Percentiles rank a stretch among this genome's conserved stretches.
These are phyloP conservation scores for Aspergillus melleus DNA, from an alignment of 2,329 filamentous ascomycete species.

Conservation along the genomic window DNA sequence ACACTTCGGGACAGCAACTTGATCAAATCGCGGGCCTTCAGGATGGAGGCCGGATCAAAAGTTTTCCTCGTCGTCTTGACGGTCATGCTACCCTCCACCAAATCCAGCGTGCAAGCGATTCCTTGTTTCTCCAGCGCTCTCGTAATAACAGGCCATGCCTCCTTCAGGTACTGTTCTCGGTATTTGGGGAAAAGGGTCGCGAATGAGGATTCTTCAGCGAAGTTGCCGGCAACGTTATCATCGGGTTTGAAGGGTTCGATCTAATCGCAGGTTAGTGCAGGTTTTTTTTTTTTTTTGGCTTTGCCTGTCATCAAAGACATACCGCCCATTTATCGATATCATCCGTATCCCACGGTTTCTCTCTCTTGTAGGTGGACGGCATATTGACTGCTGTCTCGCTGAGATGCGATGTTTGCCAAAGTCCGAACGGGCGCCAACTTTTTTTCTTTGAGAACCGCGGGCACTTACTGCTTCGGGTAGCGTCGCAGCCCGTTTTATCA, in stretches of 20 bases:
- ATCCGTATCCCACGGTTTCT: constrained; percentile 94
- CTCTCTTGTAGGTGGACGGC: constrained; percentile 85
- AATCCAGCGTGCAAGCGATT: constrained; percentile 87
- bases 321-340: constrained; percentile 97
- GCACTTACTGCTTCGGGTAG: background rate
- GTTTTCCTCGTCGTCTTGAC: constrained; percentile 93
- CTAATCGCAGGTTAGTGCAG: constrained; percentile 38
- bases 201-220: constrained; percentile 92
- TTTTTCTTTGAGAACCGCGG: background rate
- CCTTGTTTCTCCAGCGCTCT: constrained; percentile 81
- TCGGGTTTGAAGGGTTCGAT: constrained; percentile 80
- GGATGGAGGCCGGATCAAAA: constrained; percentile 85
- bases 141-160: constrained; percentile 90
- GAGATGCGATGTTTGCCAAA: background rate
- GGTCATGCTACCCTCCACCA: constrained; percentile 95
- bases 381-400: constrained; percentile 49
- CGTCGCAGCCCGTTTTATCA: background rate
- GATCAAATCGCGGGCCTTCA: constrained; percentile 92
- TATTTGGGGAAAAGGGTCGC: constrained; percentile 87
- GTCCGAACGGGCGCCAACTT: background rate
- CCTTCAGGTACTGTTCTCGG: constrained; percentile 87
- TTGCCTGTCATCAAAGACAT: constrained; percentile 4
- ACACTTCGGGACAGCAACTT: constrained; percentile 90
- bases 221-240: constrained; percentile 82
- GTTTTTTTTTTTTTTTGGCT: background rate